Conservation (phyloP, 2,329 filamentous ascomycete species). For the Metarhizium humberi region DNA sequence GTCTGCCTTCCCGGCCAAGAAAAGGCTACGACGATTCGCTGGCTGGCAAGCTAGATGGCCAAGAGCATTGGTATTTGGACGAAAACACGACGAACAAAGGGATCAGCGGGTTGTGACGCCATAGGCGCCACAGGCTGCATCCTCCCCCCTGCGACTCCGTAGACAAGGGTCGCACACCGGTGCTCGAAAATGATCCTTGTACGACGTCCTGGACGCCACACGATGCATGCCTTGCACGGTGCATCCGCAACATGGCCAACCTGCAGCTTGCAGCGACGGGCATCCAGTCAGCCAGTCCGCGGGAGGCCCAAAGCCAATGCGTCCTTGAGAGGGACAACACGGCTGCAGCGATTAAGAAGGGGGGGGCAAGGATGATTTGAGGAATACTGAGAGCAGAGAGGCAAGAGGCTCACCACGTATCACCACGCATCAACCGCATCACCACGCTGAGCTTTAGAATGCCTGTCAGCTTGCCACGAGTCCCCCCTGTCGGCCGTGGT, state of each 20-base stretch:
- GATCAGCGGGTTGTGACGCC: background rate
- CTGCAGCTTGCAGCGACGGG: background rate
- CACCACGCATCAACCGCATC: no score
- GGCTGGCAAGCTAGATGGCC: background rate
- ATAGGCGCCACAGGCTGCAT: background rate
- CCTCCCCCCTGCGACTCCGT: background rate
- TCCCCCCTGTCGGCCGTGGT: background rate
- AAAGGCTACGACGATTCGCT: background rate
- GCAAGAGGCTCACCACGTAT: no score
- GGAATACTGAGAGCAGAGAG: no score
- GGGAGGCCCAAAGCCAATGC: background rate
- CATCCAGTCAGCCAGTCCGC: background rate
- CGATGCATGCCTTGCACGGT: background rate
- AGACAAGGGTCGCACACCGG: background rate
- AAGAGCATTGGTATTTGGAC: no score
- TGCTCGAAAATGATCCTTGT: background rate
- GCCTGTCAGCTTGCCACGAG: background rate
- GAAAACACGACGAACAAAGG: background rate
- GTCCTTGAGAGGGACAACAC: background rate
- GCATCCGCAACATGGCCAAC: background rate
- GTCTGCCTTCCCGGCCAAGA: background rate
- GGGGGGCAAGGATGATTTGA: no score
- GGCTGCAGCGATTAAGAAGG: background rate
- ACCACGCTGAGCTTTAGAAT: background rate
- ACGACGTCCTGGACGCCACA: background rate